These are phyloP conservation scores for Elongisporangium prolatum DNA, from an alignment of 352 stramenopile genomes.

Conservation along the genomic window DNA sequence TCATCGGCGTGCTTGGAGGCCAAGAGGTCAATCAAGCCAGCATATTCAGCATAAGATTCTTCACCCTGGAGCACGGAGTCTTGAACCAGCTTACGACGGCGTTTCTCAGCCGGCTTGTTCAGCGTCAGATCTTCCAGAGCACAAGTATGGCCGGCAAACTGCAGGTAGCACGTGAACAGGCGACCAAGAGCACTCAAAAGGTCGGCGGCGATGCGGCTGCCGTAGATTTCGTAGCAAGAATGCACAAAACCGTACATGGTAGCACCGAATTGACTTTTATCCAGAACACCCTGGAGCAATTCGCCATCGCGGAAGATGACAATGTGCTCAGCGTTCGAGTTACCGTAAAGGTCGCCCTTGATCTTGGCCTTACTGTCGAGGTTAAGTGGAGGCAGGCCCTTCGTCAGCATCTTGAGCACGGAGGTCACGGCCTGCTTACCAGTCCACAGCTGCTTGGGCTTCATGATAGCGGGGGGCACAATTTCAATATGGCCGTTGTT, in stretches of 20 bases:
- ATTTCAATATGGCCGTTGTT: constrained; percentile 92
- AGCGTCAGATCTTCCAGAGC: constrained; percentile 98
- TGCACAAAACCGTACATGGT: constrained; percentile 98
- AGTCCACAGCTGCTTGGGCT: constrained; percentile 97
- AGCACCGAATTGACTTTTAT: constrained; percentile 99
- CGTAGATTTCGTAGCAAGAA: constrained; percentile 92
- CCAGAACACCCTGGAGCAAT: constrained; percentile 95
- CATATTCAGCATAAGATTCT: constrained; percentile 84
- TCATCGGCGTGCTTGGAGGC: constrained; percentile 51
- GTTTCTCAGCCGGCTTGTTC: constrained; percentile 90
- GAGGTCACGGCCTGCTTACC: constrained; percentile 99
- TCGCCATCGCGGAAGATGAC: constrained; percentile 96
- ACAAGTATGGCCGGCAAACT: constrained; percentile 98
- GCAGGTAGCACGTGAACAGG: constrained; percentile 97
- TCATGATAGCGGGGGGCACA: constrained; percentile 96
- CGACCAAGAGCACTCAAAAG: constrained; percentile 81
- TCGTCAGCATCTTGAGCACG: constrained; percentile 93
- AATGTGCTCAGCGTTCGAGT: constrained; percentile 93
- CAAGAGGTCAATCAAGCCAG: constrained; percentile 64
- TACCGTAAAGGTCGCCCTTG: constrained; percentile 93
- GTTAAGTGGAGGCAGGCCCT: constrained; percentile 88
- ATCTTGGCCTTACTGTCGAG: constrained; percentile 96
- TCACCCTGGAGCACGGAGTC: constrained; percentile 77
- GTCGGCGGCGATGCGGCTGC: constrained; percentile 75
- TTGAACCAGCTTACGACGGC: constrained; percentile 86